phyloP scores from a whole-genome alignment of 2,329 filamentous ascomycete genomes.

The Clarireedia hainanense region DNA sequence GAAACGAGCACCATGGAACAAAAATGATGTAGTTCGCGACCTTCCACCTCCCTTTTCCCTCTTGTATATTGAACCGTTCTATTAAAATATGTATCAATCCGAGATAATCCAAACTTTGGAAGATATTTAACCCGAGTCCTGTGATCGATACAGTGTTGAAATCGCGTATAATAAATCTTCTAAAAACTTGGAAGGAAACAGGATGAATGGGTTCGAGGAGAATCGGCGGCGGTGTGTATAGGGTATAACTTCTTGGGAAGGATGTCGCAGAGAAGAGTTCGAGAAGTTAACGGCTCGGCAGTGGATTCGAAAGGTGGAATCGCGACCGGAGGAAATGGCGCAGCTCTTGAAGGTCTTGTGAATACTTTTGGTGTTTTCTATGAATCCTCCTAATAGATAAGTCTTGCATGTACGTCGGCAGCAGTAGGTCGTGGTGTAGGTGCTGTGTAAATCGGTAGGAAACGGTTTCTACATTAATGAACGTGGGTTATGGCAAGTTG shows the following conservation, averaged over 20 bases:
- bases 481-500: background rate
- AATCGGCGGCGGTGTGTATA: background rate
- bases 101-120: background rate
- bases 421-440: background rate
- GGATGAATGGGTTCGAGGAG: background rate
- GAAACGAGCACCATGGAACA: constrained; percentile 24
- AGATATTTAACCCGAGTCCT: background rate
- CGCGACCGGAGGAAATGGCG: no score
- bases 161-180: background rate
- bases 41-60: background rate
- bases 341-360: no score
- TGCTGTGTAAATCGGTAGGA: background rate
- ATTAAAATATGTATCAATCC: background rate
- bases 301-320: no score
- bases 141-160: background rate
- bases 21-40: constrained; percentile 7
- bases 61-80: background rate
- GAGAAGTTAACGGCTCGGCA: no score
- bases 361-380: no score
- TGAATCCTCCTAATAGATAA: background rate
- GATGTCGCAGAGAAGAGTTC: no score
- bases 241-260: no score
- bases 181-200: background rate
- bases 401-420: background rate
- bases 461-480: background rate